Conservation (phyloP, 106 monocot species). For the Dendrobium catenatum region DNA sequence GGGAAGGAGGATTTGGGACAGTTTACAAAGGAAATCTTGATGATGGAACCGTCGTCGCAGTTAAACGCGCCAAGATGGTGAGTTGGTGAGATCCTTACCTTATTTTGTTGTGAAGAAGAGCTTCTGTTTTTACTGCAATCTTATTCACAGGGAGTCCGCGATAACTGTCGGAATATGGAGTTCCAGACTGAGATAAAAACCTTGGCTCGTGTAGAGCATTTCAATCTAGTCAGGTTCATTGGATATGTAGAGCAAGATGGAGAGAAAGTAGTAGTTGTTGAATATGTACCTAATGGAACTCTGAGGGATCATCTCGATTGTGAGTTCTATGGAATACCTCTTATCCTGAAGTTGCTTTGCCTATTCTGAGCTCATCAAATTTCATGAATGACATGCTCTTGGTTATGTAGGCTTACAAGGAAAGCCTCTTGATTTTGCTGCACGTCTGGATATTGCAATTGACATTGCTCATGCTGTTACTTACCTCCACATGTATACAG, state of each 20-base stretch:
- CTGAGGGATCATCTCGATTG: conserved; percentile 78
- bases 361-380: too few species aligned
- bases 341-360: too few species aligned
- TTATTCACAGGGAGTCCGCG: conserved; percentile 21
- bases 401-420: conserved; percentile 12
- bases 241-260: conserved; percentile 58
- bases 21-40: neutral
- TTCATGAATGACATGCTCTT: neutral
- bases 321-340: conserved; percentile 13
- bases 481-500: conserved; percentile 69
- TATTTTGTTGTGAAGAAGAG: too few species aligned
- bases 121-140: neutral
- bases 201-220: conserved; percentile 47
- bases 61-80: neutral
- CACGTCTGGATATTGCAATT: conserved; percentile 63
- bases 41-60: neutral
- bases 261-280: conserved; percentile 58
- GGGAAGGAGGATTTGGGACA: neutral
- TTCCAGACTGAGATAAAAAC: conserved; percentile 64
- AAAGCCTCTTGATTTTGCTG: conserved; percentile 28
- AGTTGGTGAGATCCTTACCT: neutral
- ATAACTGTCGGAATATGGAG: conserved; percentile 27
- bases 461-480: conserved; percentile 77
- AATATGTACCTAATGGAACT: conserved; percentile 70
- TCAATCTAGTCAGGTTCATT: conserved; percentile 56